Conservation (phyloP, 805 yeast genomes). For the Nakazawaea peltata region DNA sequence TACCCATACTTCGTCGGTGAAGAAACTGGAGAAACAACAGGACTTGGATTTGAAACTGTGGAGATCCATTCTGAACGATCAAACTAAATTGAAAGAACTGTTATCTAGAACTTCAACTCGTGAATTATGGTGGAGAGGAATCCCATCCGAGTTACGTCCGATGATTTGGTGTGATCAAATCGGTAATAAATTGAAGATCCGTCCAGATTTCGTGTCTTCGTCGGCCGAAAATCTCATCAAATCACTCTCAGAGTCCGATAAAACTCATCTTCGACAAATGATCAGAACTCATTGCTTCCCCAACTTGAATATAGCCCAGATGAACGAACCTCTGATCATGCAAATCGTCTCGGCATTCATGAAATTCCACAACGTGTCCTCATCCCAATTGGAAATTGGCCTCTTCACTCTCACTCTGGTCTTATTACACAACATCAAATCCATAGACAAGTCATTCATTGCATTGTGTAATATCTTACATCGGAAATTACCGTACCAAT, state of each 20-base stretch:
- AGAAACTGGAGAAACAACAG: constrained; percentile 24
- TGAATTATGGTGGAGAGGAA: constrained; percentile 56
- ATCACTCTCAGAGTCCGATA: background rate
- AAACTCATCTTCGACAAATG: background rate
- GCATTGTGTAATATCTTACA: constrained; percentile 18
- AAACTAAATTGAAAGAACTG: constrained; percentile 25
- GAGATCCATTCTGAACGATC: constrained; percentile 29
- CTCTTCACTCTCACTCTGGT: constrained; percentile 4
- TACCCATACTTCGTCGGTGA: constrained; percentile 13
- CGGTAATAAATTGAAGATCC: constrained; percentile 22
- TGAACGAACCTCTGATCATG: background rate
- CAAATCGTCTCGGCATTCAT: constrained; percentile 2
- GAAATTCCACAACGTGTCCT: background rate
- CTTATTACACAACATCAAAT: constrained; percentile 3
- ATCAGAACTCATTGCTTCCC: constrained; percentile 7
- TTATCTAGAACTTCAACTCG: constrained; percentile 32
- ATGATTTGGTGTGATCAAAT: constrained; percentile 44
- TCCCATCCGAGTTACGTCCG: constrained; percentile 37
- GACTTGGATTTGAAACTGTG: constrained; percentile 32
- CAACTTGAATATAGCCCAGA: constrained; percentile 2
- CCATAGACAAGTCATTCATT: constrained; percentile 13
- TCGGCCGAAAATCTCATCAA: background rate
- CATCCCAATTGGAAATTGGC: constrained; percentile 1
- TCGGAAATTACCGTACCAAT: constrained; percentile 18
- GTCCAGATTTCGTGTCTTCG: constrained; percentile 5